These are phyloP conservation scores for Diplosphaera chodatii DNA, from an alignment of 139 green algal genomes.

Conservation along the genomic window DNA sequence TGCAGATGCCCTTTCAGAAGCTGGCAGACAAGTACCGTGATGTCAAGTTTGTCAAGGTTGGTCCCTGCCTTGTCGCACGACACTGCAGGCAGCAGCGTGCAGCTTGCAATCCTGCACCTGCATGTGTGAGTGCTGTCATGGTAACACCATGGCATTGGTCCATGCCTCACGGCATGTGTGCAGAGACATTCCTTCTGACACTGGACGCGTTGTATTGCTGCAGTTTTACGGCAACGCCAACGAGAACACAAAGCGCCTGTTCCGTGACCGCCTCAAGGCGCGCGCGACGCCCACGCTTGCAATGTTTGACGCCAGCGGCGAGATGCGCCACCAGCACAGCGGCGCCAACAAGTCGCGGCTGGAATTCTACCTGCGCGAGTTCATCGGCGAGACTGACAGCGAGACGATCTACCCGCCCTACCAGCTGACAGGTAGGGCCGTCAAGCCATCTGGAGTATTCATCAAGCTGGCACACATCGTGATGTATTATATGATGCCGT, in stretches of 20 bases:
- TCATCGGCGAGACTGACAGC: neutral
- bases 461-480: too few species aligned
- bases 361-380: conserved; percentile 1
- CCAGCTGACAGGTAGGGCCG: neutral
- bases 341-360: conserved; percentile 13
- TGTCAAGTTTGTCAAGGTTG: conserved; percentile 38
- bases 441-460: too few species aligned
- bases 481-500: too few species aligned
- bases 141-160: too few species aligned
- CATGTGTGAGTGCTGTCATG: too few species aligned
- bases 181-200: too few species aligned
- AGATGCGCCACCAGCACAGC: neutral
- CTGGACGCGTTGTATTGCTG: too few species aligned
- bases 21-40: conserved; percentile 32
- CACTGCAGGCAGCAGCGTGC: too few species aligned
- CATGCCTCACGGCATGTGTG: too few species aligned
- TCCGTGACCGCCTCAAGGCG: conserved; percentile 24
- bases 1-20: conserved; percentile 17
- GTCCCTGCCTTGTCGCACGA: too few species aligned
- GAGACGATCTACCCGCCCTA: neutral
- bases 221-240: conserved; percentile 42
- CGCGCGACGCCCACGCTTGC: conserved; percentile 10
- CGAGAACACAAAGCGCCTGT: conserved; percentile 41
- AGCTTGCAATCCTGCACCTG: too few species aligned
- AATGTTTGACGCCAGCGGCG: neutral